A percentile compares a stretch with the other conserved stretches of the same genome.
phyloP scores from a whole-genome alignment of 2,329 filamentous ascomycete species.

The Hypomyces perniciosus region DNA sequence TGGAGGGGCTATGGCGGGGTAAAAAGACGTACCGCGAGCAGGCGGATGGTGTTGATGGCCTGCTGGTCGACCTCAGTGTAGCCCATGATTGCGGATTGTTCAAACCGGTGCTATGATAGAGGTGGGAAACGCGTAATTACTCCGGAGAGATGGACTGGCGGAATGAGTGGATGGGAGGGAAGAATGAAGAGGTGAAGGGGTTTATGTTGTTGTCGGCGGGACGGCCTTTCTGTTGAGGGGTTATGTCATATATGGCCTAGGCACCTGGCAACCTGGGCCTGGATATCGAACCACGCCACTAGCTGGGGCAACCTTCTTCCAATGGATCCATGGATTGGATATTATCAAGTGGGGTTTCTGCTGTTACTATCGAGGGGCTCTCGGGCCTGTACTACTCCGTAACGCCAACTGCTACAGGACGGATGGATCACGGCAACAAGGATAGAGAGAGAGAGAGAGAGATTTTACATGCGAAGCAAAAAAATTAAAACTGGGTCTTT shows the following conservation, averaged over 20 bases:
- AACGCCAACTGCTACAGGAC: no score
- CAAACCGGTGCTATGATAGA: constrained; percentile 15
- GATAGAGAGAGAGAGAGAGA: no score
- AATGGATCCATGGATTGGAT: no score
- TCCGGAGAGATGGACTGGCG: constrained; percentile 13
- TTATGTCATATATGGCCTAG: constrained; percentile 26
- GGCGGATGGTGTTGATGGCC: constrained; percentile 96
- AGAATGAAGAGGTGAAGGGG: constrained; percentile 21
- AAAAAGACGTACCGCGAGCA: constrained; percentile 74
- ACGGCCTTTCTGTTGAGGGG: constrained; percentile 23
- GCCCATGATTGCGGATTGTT: constrained; percentile 62
- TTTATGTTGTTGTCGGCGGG: constrained; percentile 18
- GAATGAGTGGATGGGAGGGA: constrained; percentile 21
- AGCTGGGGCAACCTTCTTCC: no score
- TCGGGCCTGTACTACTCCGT: no score
- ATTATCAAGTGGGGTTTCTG: no score
- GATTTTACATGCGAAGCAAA: no score
- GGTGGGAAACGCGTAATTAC: constrained; percentile 5
- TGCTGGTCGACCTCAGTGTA: constrained; percentile 83
- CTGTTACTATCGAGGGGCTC: no score
- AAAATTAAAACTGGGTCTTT: no score
- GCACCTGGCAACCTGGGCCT: no score
- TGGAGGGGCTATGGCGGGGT: constrained; percentile 29
- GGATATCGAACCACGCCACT: no score
- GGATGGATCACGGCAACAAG: no score